Base-by-base conservation (phyloP, 768 basidiomycete genomes). In the Flagelloscypha sp. region DNA sequence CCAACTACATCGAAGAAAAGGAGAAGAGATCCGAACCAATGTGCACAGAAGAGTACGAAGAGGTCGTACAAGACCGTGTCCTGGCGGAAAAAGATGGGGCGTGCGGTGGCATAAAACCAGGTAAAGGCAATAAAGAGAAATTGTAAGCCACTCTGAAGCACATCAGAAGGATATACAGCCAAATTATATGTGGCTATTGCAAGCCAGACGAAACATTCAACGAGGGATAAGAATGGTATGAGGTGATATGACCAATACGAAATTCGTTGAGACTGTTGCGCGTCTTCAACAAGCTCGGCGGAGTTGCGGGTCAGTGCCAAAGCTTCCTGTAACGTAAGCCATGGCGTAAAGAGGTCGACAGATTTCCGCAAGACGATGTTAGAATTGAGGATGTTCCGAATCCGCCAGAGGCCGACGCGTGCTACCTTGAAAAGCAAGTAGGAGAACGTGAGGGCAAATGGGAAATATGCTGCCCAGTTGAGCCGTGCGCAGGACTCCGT, bases 71-170 rank as follows among this genome's bases (percentile, higher is more conserved):
- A 80, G 2, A 70, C 65, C 0, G 81, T 87, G 1, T 70, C 55
- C 5, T 62, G 59, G 0, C 78, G 74, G 24, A 60, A 59, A 19
- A 66, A 48, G 10, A 79, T 57, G 1, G 79, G 74, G 30, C 75
- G 73, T 15, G 66, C 45, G 13, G 73, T 53, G 1, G 79, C 74
- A 45, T 84, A 86, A 24, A 82, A 52, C 86, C 86, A 88, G 3
- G 74, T 59, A 0, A 58, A 42, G 0, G 75, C 72, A 17, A 72
- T 47, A 20, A 80, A 48, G 31, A 80, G 57, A 0, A 66, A 58
- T 6, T 59, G 59, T 2, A 66, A 39, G 12, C 56, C 63, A 10
- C 36, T 43, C 61, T 66, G 67, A 2, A 43, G 20, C 7, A 48
- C 36, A 19, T 46, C 44, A 15, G 48, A 35, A 0, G 48, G 38